Base-by-base conservation (phyloP, 2,329 filamentous ascomycete species). In the Penicillium aurantiogriseum region DNA sequence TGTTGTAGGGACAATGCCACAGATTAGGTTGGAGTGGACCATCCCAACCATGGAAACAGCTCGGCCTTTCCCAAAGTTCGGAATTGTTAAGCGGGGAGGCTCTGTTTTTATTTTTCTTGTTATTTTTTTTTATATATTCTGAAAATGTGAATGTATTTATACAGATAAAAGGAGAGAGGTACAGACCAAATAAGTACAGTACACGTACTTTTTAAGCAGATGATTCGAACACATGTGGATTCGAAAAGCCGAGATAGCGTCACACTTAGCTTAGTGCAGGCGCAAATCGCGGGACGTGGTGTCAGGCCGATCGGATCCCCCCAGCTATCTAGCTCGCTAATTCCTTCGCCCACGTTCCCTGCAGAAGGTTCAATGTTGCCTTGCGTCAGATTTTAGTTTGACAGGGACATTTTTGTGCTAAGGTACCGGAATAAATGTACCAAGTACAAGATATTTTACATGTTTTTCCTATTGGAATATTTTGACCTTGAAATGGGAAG, bases 281-380 rank as follows among this genome's bases (percentile, higher is more conserved):
- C 51, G 19, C 13, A 25, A 47, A 48, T 53, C 33, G 31, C 51
- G 51, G 40, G 51, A 46, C 25, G 33, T 25, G 25, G 42, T 33
- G 51, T 15, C 40, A 43, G 40, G 33, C 43, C 25, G 51, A 54
- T 54, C 51, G 35, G 51, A 48, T 42, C 7, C 47, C 46, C 29
- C 31, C 35, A 39, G 23, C 35, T 29, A 29, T 27, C 17, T 43
- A 36, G 48, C 11, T 51, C 36, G 38, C 36, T 31, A 44, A 51
- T 27, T 36, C 21, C 27, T 45, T 40, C 23, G 33, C 36, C 43
- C 51, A 35, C 35, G 35, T 48, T 48, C 51, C 31, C 27, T 35
- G 21, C 19, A 35, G 25, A 50, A 51, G 27, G 38, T 51, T 38
- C 35, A n/a, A 17, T 38, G 36, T 39, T 51, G 38, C 21, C 50